Evolutionary conservation across 768 basidiomycete species (phyloP).

Genomic region (Solioccasus polychromus): DNA sequence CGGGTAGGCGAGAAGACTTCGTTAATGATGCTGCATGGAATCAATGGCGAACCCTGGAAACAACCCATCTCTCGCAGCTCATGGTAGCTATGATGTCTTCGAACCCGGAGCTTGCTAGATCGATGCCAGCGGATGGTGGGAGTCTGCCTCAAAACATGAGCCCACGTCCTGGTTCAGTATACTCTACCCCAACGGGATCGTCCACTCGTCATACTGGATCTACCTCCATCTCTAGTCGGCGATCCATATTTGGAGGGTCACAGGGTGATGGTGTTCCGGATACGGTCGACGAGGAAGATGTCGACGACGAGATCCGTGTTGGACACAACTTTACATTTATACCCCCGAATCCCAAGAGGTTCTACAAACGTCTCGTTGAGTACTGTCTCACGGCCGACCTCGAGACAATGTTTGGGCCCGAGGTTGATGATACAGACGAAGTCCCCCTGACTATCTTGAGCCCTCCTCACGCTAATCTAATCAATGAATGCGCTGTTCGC

Average conservation of each 20-base stretch:
- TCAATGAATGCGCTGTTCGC: conserved; percentile 83
- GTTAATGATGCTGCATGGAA: conserved; percentile 78
- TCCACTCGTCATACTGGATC: conserved; percentile 55
- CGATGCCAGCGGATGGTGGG: conserved; percentile 53
- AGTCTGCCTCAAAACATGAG: conserved; percentile 20
- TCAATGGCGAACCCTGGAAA: conserved; percentile 80
- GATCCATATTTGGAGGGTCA: conserved; percentile 48
- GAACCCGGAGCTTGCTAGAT: conserved; percentile 85
- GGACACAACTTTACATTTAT: conserved; percentile 87
- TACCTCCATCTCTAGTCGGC: conserved; percentile 64
- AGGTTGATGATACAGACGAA: conserved; percentile 93
- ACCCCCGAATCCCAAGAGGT: conserved; percentile 82
- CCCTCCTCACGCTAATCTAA: conserved; percentile 69
- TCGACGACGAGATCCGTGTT: conserved; percentile 67
- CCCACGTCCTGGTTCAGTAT: conserved; percentile 56
- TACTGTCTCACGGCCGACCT: conserved; percentile 81
- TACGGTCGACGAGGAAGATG: conserved; percentile 42
- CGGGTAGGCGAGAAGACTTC: conserved; percentile 86
- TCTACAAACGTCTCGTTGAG: conserved; percentile 82
- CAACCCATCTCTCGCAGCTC: conserved; percentile 79
- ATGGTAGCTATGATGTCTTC: conserved; percentile 83
- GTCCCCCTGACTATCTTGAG: conserved; percentile 92
- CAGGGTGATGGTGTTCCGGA: conserved; percentile 32
- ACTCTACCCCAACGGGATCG: conserved; percentile 39
- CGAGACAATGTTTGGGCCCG: conserved; percentile 84